Percentiles rank a stretch among this genome's conserved stretches.
These are phyloP conservation scores for Benincasa hispida DNA, from an alignment of 306 rosid species.

Conservation along the genomic window DNA sequence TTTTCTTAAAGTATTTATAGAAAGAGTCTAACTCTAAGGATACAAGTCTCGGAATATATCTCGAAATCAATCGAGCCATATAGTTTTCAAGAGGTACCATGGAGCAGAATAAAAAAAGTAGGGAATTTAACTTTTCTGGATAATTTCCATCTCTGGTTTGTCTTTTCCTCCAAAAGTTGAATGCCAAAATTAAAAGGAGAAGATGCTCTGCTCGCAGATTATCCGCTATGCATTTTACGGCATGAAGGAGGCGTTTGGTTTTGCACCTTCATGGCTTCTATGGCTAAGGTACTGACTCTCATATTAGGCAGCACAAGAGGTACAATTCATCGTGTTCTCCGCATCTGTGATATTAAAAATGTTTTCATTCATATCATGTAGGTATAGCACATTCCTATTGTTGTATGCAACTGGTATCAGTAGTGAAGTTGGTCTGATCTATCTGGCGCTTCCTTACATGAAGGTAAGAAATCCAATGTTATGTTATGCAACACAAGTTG, in stretches of 20 bases:
- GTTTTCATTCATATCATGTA: slow-evolving; percentile 16
- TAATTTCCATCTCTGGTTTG: background rate
- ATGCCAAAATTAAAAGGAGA: background rate
- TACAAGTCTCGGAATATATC: background rate
- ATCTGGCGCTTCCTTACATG: slow-evolving; percentile 46
- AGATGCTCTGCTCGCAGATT: slow-evolving; percentile 29
- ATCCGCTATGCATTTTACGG: slow-evolving; percentile 75
- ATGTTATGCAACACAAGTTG: background rate
- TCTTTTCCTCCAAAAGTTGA: background rate
- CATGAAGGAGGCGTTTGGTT: slow-evolving; percentile 63
- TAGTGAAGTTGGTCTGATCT: slow-evolving; percentile 68
- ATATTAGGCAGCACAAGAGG: background rate
- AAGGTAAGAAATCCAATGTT: slow-evolving; percentile 33
- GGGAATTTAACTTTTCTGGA: background rate
- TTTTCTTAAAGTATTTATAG: no score
- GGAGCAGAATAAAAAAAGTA: no score
- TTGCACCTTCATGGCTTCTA: slow-evolving; percentile 66
- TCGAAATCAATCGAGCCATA: background rate
- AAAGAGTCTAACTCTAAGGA: background rate
- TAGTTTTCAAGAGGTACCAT: background rate
- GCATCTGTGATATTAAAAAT: background rate
- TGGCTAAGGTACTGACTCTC: slow-evolving; percentile 58
- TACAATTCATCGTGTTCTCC: background rate
- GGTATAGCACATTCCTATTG: slow-evolving; percentile 60
- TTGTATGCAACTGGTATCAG: slow-evolving; percentile 52